Evolutionary conservation across 208 protist genomes (phyloP), one percentile per base, ranked within the genome.

Genomic region (Acanthamoeba healyi): DNA sequence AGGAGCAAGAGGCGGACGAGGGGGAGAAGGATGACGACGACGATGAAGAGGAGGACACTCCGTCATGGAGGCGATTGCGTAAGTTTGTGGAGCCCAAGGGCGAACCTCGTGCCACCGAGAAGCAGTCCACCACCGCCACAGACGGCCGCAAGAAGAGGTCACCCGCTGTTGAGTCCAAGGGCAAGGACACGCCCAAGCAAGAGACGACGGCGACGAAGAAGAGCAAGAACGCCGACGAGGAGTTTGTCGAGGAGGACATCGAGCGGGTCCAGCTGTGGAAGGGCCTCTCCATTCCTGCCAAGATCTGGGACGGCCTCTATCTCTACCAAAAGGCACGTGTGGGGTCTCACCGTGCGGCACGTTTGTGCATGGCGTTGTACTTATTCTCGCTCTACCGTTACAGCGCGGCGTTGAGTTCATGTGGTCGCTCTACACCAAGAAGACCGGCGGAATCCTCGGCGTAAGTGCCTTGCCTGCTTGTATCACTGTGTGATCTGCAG

Each of bases 361-460:
- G 7, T 24, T 74, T 19, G n/a, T 65, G 15, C n/a, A n/a, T 65
- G n/a, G 4, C 58, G 17, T 74, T 74, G 10, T 58, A 58, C 65
- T 74, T 49, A 32, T 29, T 15, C 65, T 77, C 65, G 74, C 15
- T 54, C 40, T 82, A 12, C 19, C 36, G 38, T 26, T 32, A 51
- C 74, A 82, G 74, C 36, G 36, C 7, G 86, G 86, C 12, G 86
- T 92, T 32, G 58, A 92, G 61, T 92, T 77, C 61, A 77, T 92
- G 86, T 92, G 86, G 86, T 92, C 86, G 24, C 86, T 92, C 40
- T 92, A 29, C 54, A 67, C 54, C 40, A 93, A 93, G 67, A 93
- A 82, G 89, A 77, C 89, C 10, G 89, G 89, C 38, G 89, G 89
- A 17, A 93, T 93, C 32, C 89, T 93, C 26, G 89, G 89, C 34